phyloP scores from a whole-genome alignment of 2,329 filamentous ascomycete species.

The Colletotrichum acutatum region DNA sequence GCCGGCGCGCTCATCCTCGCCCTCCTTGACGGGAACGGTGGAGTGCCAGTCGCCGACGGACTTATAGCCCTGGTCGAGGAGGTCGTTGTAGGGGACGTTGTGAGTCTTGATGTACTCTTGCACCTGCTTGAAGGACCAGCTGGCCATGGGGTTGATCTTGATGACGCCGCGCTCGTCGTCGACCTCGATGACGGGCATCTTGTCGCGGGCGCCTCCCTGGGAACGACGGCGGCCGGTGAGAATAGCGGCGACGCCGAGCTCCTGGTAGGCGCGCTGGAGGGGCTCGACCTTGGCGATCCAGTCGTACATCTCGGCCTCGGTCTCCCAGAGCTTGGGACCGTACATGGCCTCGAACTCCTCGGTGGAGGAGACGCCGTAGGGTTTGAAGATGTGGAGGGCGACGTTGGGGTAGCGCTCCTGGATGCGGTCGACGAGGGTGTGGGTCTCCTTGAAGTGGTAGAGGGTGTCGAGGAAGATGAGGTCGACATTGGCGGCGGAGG shows the following conservation, averaged over 20 bases:
- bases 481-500: constrained; percentile 69
- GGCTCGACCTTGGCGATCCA: constrained; percentile 98
- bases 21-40: constrained; percentile 87
- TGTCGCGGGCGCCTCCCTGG: constrained; percentile 91
- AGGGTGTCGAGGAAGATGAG: constrained; percentile 87
- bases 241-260: constrained; percentile 88
- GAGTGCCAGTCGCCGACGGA: constrained; percentile 99
- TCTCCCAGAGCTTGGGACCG: constrained; percentile 86
- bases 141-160: constrained; percentile 97
- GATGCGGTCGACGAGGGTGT: constrained; percentile 79
- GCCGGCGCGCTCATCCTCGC: constrained; percentile 95
- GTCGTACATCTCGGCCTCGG: constrained; percentile 90
- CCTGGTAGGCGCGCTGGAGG: constrained; percentile 87
- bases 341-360: constrained; percentile 85
- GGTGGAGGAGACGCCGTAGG: constrained; percentile 76
- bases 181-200: constrained; percentile 90
- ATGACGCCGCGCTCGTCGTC: constrained; percentile 88
- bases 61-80: constrained; percentile 96
- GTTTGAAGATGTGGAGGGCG: constrained; percentile 90
- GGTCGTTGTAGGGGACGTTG: constrained; percentile 91
- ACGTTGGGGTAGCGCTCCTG: constrained; percentile 80
- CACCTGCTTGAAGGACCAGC: constrained; percentile 93
- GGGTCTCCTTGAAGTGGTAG: constrained; percentile 84
- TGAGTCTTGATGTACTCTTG: constrained; percentile 87
- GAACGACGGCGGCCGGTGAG: constrained; percentile 91